These are phyloP conservation scores for Triticum aestivum DNA, from an alignment of 176 grass and related monocot species.

Conservation along the genomic window DNA sequence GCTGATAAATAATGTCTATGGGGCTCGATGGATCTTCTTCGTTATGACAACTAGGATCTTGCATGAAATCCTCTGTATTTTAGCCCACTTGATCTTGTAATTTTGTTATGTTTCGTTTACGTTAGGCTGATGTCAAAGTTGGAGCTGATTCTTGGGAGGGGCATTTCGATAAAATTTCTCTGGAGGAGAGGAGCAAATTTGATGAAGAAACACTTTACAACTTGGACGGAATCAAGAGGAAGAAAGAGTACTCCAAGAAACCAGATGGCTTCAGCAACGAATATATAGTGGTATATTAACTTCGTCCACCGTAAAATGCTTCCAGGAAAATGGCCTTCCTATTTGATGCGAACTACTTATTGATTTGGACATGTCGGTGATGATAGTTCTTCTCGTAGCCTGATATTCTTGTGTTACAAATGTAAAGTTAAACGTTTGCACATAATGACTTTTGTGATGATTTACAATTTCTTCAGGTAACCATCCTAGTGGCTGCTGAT, in stretches of 20 bases:
- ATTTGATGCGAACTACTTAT: background rate
- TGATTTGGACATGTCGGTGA: background rate
- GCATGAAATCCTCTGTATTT: background rate
- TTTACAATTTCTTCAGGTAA: conserved; percentile 5
- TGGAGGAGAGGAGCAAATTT: conserved; percentile 31
- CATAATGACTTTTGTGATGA: background rate
- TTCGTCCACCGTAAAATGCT: background rate
- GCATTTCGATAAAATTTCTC: conserved; percentile 30
- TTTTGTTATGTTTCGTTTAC: background rate
- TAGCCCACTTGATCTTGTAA: background rate
- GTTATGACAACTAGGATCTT: background rate
- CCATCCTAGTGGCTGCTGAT: conserved; percentile 32
- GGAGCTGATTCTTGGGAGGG: conserved; percentile 1
- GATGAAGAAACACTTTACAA: conserved; percentile 38
- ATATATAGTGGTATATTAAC: conserved; percentile 27
- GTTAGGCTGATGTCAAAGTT: conserved; percentile 23
- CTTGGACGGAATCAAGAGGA: conserved; percentile 32
- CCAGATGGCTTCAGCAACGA: conserved; percentile 36
- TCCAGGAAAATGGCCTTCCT: background rate
- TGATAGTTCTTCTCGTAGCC: background rate
- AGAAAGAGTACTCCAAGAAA: conserved; percentile 25
- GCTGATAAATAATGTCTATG: background rate
- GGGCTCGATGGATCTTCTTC: background rate
- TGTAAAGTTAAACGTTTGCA: background rate
- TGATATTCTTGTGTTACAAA: background rate